These are phyloP conservation scores for Collybia sordida DNA, from an alignment of 768 basidiomycete species.

Conservation along the genomic window DNA sequence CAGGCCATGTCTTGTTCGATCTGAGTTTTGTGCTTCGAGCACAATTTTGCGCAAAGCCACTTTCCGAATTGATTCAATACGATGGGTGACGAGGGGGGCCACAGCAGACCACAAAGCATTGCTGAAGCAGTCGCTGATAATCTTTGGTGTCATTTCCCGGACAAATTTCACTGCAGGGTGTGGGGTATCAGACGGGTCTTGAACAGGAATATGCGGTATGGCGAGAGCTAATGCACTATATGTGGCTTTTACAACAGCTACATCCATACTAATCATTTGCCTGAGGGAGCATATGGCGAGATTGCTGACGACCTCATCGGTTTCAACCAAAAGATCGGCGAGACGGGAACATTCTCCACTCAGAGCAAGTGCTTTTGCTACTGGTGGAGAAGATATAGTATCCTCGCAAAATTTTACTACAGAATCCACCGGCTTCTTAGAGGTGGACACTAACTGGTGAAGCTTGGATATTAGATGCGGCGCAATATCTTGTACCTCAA, in stretches of 20 bases:
- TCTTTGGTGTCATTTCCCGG: slow-evolving; percentile 15
- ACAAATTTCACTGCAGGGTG: slow-evolving; percentile 15
- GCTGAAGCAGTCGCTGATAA: slow-evolving; percentile 17
- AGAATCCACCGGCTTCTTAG: slow-evolving; percentile 7
- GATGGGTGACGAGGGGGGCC: slow-evolving; percentile 15
- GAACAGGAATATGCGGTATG: slow-evolving; percentile 11
- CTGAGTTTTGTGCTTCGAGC: slow-evolving; percentile 11
- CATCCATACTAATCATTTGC: slow-evolving; percentile 16
- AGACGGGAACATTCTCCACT: slow-evolving; percentile 13
- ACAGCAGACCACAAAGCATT: slow-evolving; percentile 13
- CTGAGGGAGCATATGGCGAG: slow-evolving; percentile 16
- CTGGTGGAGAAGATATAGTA: slow-evolving; percentile 12
- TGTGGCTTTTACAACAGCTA: slow-evolving; percentile 12
- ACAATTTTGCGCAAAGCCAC: slow-evolving; percentile 13
- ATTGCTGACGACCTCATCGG: slow-evolving; percentile 8
- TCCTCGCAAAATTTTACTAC: slow-evolving; percentile 11
- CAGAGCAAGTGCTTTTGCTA: slow-evolving; percentile 16
- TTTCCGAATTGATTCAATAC: slow-evolving; percentile 11
- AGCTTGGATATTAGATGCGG: slow-evolving; percentile 16
- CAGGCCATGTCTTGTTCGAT: slow-evolving; percentile 16
- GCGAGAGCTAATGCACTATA: slow-evolving; percentile 12
- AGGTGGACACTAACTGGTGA: slow-evolving; percentile 13
- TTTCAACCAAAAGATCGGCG: slow-evolving; percentile 12
- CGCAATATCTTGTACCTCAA: slow-evolving; percentile 13
- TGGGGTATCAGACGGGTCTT: background rate